These are phyloP conservation scores for Ormosia semicastrata DNA, from an alignment of 306 rosid genomes.

Conservation along the genomic window DNA sequence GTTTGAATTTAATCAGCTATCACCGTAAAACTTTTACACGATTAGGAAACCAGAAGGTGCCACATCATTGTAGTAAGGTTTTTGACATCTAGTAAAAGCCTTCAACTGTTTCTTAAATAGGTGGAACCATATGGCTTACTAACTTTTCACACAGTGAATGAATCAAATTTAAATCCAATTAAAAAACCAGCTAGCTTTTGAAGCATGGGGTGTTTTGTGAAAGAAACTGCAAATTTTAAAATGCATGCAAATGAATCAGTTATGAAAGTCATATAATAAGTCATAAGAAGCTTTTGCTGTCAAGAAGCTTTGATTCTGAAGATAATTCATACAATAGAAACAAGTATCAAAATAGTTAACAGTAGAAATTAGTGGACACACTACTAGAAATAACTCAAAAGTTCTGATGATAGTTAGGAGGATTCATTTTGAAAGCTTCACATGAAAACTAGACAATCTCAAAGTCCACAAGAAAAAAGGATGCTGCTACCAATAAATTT, in stretches of 20 bases:
- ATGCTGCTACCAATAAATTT: background rate
- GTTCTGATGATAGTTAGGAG: background rate
- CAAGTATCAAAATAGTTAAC: background rate
- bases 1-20: background rate
- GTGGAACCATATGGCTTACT: background rate
- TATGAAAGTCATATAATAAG: background rate
- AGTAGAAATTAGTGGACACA: background rate
- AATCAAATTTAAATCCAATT: background rate
- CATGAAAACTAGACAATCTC: slow-evolving; percentile 14
- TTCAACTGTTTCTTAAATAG: background rate
- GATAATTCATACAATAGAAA: background rate
- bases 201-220: background rate
- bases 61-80: background rate
- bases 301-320: background rate
- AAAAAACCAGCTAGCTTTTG: background rate
- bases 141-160: background rate
- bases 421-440: background rate
- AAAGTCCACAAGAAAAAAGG: background rate
- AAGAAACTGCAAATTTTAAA: background rate
- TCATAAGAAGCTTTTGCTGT: background rate
- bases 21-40: background rate
- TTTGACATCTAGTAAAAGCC: background rate
- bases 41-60: background rate
- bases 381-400: background rate
- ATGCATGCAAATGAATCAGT: background rate